Percentiles rank a stretch among this genome's conserved stretches.
Conservation (phyloP, 805 yeast genomes). For the Kockiozyma suomiensis region DNA sequence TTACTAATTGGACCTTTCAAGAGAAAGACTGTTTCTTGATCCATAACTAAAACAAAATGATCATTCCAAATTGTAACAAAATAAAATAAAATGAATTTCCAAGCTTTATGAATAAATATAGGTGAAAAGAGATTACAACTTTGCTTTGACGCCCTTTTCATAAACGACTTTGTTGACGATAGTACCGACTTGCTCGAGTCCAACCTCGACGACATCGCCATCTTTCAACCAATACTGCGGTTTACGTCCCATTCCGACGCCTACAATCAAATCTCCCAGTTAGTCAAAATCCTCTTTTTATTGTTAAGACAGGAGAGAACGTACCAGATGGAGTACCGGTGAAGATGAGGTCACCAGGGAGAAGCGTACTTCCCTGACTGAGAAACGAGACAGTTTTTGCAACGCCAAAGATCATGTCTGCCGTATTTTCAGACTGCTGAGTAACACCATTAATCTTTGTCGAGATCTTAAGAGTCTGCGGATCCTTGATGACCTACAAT, state of each 20-base stretch:
- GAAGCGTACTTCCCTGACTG: conserved; percentile 55
- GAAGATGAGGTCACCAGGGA: conserved; percentile 57
- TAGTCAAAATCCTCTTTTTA: neutral
- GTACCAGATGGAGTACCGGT: conserved; percentile 56
- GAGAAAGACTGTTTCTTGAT: too few relatives aligned
- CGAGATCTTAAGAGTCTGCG: conserved; percentile 45
- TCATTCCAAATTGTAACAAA: too few relatives aligned
- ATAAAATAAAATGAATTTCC: too few relatives aligned
- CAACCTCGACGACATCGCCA: conserved; percentile 50
- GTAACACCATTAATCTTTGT: conserved; percentile 53
- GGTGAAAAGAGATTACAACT: conserved; percentile 38
- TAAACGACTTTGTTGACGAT: conserved; percentile 47
- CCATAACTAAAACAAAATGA: too few relatives aligned
- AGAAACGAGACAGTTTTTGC: conserved; percentile 50
- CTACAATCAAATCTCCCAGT: conserved; percentile 38
- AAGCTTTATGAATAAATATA: too few relatives aligned
- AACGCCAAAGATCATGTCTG: conserved; percentile 54
- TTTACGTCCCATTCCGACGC: conserved; percentile 54
- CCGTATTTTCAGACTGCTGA: conserved; percentile 51
- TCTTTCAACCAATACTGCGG: conserved; percentile 50
- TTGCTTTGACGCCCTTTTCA: conserved; percentile 37
- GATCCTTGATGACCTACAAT: conserved; percentile 41
- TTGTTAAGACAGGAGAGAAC: neutral
- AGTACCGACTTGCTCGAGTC: conserved; percentile 50
- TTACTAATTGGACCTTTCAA: too few relatives aligned